A percentile compares a stretch with the other conserved stretches of the same genome.
These are phyloP conservation scores for Punica granatum DNA, from an alignment of 345 rosid species.

Conservation along the genomic window DNA sequence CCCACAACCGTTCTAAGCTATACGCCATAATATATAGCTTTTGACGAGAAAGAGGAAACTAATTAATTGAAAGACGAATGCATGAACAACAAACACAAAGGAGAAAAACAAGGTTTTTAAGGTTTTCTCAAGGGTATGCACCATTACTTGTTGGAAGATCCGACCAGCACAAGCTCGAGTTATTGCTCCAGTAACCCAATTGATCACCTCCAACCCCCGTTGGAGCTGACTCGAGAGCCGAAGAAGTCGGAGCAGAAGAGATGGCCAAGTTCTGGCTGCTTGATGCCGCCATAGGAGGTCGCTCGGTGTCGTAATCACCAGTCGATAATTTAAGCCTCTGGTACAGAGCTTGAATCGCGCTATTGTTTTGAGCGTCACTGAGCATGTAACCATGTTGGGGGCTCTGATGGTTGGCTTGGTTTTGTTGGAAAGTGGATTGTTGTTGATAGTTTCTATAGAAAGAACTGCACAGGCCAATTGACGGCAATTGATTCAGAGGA, in stretches of 20 bases:
- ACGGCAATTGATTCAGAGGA: constrained; percentile 27
- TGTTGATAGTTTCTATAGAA: constrained; percentile 34
- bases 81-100: constrained; percentile 3
- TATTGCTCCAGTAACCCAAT: constrained; percentile 38
- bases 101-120: neutral
- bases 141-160: constrained; percentile 62
- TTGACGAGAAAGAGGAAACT: neutral
- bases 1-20: constrained; percentile 7
- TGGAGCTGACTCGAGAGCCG: constrained; percentile 41
- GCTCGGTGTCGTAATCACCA: constrained; percentile 11
- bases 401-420: constrained; percentile 17
- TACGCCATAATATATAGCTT: neutral
- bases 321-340: constrained; percentile 50
- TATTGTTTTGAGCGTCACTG: constrained; percentile 31
- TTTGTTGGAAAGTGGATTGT: constrained; percentile 12
- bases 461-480: constrained; percentile 33
- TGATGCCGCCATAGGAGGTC: neutral
- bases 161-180: constrained; percentile 49
- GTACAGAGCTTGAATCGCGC: constrained; percentile 52
- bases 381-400: constrained; percentile 31
- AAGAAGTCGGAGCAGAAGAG: constrained; percentile 24
- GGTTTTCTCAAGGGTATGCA: constrained; percentile 38
- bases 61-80: neutral
- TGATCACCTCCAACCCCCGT: constrained; percentile 28
- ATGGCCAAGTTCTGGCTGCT: neutral